Conservation (phyloP, 352 stramenopile species). For the Thalassiosira allenii region DNA sequence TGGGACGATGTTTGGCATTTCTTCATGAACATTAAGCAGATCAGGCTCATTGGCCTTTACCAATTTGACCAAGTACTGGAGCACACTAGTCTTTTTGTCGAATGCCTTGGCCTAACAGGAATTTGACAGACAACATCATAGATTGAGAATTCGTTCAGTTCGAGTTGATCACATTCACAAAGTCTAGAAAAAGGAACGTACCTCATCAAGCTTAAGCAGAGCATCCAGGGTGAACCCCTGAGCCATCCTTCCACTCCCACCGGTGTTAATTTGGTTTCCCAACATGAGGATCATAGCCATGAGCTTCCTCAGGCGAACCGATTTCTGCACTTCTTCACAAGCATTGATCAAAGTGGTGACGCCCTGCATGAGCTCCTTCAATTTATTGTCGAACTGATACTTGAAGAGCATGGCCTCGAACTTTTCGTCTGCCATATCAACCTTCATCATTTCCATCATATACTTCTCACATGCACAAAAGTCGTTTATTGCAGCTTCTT, state of each 20-base stretch:
- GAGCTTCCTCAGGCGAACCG: slow-evolving; percentile 92
- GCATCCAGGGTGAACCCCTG: slow-evolving; percentile 96
- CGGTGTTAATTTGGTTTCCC: slow-evolving; percentile 96
- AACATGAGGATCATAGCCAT: slow-evolving; percentile 97
- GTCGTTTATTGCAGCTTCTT: slow-evolving; percentile 70
- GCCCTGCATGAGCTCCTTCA: slow-evolving; percentile 87
- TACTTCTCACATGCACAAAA: slow-evolving; percentile 87
- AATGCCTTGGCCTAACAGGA: slow-evolving; percentile 86
- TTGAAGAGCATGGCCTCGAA: slow-evolving; percentile 86
- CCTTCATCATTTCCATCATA: slow-evolving; percentile 84
- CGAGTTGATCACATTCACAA: too few relatives aligned
- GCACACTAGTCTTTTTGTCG: slow-evolving; percentile 97
- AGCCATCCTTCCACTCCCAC: slow-evolving; percentile 87
- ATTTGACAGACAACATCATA: slow-evolving; percentile 3
- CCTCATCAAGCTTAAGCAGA: slow-evolving; percentile 90
- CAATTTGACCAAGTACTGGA: slow-evolving; percentile 97
- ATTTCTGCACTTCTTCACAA: slow-evolving; percentile 94
- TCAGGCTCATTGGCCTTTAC: slow-evolving; percentile 94
- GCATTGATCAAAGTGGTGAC: slow-evolving; percentile 90
- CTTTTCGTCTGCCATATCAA: slow-evolving; percentile 74
- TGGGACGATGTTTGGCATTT: slow-evolving; percentile 88
- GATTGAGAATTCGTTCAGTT: slow-evolving; percentile 11
- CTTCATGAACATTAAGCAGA: slow-evolving; percentile 91
- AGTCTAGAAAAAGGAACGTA: slow-evolving; percentile 43
- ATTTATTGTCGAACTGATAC: slow-evolving; percentile 82